Percentiles rank a stretch among this genome's conserved stretches.
These are phyloP conservation scores for Russula brevipes DNA, from an alignment of 768 basidiomycete genomes.

Conservation along the genomic window DNA sequence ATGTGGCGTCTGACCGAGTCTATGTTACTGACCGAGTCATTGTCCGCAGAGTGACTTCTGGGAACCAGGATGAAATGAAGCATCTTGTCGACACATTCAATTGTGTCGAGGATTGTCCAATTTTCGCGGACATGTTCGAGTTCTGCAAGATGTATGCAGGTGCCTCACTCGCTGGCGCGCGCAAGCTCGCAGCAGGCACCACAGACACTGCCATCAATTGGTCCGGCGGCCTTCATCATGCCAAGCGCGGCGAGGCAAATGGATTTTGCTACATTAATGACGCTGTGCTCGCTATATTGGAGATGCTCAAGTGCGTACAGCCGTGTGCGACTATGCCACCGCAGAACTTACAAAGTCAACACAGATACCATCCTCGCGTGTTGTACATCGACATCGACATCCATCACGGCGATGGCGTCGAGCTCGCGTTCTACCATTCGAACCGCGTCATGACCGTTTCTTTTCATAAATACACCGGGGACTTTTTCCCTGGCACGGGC, in stretches of 20 bases:
- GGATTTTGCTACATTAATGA: conserved; percentile 99
- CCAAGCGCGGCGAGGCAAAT: conserved; percentile 95
- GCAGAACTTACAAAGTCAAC: background rate
- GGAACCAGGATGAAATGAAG: conserved; percentile 62
- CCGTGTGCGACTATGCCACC: background rate
- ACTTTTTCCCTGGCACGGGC: conserved; percentile 98
- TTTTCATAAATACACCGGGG: conserved; percentile 98
- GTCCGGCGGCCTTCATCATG: conserved; percentile 98
- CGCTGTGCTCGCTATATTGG: conserved; percentile 90
- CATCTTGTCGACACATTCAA: conserved; percentile 83
- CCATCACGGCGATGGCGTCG: conserved; percentile 97
- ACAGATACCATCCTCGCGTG: conserved; percentile 86
- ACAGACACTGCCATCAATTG: conserved; percentile 99
- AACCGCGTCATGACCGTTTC: conserved; percentile 99
- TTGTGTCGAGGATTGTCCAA: conserved; percentile 95
- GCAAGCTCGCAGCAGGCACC: conserved; percentile 75
- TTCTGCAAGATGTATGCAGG: conserved; percentile 95
- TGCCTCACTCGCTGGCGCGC: conserved; percentile 83
- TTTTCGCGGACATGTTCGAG: conserved; percentile 91
- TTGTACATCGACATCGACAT: conserved; percentile 99
- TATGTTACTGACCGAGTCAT: conserved; percentile 3
- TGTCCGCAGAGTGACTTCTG: conserved; percentile 69
- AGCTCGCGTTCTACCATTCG: conserved; percentile 95
- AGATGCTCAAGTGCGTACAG: conserved; percentile 52
- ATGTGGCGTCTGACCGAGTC: background rate